phyloP scores from a whole-genome alignment of 495 filamentous ascomycete genomes.

The Penicillium soppii region DNA sequence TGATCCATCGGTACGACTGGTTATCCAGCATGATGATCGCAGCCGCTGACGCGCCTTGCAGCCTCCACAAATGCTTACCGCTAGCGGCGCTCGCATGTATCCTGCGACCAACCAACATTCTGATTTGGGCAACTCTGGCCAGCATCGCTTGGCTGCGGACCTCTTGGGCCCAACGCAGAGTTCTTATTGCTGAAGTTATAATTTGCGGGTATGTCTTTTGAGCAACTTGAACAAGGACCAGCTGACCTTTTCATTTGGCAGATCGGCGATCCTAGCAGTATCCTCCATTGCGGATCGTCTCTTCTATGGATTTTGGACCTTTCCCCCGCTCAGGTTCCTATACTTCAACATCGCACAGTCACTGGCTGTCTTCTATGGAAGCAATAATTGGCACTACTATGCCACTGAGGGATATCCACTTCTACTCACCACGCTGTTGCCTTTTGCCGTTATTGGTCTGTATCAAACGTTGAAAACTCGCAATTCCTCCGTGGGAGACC shows the following conservation, averaged over 20 bases:
- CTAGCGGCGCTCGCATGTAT: conserved; percentile 83
- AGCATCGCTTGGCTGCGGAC: conserved; percentile 44
- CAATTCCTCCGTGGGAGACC: conserved; percentile 23
- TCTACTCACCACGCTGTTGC: conserved; percentile 78
- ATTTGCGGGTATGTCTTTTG: conserved; percentile 62
- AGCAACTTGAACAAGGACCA: not conserved
- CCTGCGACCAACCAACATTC: conserved; percentile 82
- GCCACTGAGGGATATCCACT: conserved; percentile 85
- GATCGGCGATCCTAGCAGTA: conserved; percentile 55
- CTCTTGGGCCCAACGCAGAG: conserved; percentile 40
- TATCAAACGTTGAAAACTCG: conserved; percentile 48
- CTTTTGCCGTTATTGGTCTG: conserved; percentile 68
- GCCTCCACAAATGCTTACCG: conserved; percentile 64
- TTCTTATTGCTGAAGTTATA: conserved; percentile 58
- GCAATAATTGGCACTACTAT: conserved; percentile 91
- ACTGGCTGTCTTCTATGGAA: conserved; percentile 89
- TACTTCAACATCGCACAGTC: conserved; percentile 89
- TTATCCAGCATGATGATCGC: not conserved
- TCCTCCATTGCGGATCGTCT: conserved; percentile 71
- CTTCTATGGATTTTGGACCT: conserved; percentile 86
- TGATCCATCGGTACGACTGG: conserved; percentile 10
- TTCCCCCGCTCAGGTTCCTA: conserved; percentile 85
- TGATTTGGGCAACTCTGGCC: conserved; percentile 74
- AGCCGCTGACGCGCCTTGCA: conserved; percentile 22
- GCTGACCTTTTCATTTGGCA: conserved; percentile 25